Base-by-base conservation (phyloP, 2,329 filamentous ascomycete species). In the Metarhizium humberi region DNA sequence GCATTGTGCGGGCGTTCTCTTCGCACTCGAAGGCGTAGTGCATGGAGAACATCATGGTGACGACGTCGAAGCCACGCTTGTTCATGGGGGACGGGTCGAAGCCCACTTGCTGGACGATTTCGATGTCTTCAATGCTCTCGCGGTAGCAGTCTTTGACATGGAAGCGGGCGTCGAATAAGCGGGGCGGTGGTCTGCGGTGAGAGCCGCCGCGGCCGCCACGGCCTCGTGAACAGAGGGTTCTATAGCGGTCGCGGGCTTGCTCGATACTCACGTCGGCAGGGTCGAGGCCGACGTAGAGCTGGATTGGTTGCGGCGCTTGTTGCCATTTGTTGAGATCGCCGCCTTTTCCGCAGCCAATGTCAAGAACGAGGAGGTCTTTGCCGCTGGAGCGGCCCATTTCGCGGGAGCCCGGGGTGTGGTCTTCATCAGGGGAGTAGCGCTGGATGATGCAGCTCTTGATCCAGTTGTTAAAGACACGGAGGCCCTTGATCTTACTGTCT, bases 31-130 rank as follows among this genome's bases (percentile, higher is more conserved):
- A 99, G 6, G 94, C 92, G 69, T 99, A 99, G 73, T 99, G 94
- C 85, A 99, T 94, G 65, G 91, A 95, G 71, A 99, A 99, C 94
- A 99, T 99, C 83, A 96, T 96, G 67, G 87, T 91, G 59, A 99
- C 92, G 46, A 97, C 88, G 68, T 99, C 94, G 64, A 97, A 99
- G 4, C 92, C 92, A 55, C 87, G 87, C 53, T 83, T 83, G 58
- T 85, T 70, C 84, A 88, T 73, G 76, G 88, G 64, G 75, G 85
- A 86, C 0, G 81, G 77, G 65, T 95, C 89, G 63, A 96, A 96
- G 25, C 94, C 94, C 34, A 99, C 90, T 55, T 95, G 82, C 51
- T 82, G 82, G 51, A 99, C 79, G 61, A 96, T 87, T 14, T 86
- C 83, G 48, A 97, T 78, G 57, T 95, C 86, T 55, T 85, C 89